Evolutionary conservation across 1,139 yeast species (phyloP), one percentile per base, ranked within the genome.

Genomic region (Suhomyces bokatorum): DNA sequence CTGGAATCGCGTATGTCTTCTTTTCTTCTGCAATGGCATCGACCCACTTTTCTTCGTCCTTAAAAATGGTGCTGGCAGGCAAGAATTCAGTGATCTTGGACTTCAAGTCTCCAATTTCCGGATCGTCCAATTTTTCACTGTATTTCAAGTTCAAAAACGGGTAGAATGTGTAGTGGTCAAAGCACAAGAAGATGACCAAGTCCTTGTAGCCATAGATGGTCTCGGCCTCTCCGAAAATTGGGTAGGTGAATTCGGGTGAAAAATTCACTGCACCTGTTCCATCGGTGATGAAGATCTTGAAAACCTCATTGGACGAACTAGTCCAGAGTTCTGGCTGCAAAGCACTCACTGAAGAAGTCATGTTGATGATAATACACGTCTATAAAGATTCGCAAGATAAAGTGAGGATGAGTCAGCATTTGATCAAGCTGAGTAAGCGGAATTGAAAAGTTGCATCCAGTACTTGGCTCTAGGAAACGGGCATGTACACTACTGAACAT

Each of bases 171-270:
- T 57, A 72, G 53, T 77, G 77, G 52, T 74, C 78, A 52, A 73
- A 74, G 50, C 79, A 74, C 26, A 74, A 60, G 46, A 64, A 71
- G 29, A 79, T 77, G 37, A 73, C 70, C 37, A 91, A 71, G 56
- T 81, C 85, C 53, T 84, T 76, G 61, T 81, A 95, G 2, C 99
- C 99, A 61, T 83, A 89, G 9, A 95, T 83, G 43, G 85, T 83
- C 62, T 95, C 99, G 2, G 89, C 77, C 45, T 90, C 97, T 9
- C 98, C 98, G 69, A 81, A 93, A 12, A 93, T 84, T 2, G 97
- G 96, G 63, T 93, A 93, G 1, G 98, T 91, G 66, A 88, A 91
- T 15, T 69, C 63, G 0, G 99, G 97, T 30, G 75, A 68, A 67
- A 85, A 84, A 37, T 64, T 63, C 4, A 78, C 68, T 13, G 85